Evolutionary conservation across 257 asterid species (phyloP), one percentile per base, ranked within the genome.

Genomic region (Lantana camara): DNA sequence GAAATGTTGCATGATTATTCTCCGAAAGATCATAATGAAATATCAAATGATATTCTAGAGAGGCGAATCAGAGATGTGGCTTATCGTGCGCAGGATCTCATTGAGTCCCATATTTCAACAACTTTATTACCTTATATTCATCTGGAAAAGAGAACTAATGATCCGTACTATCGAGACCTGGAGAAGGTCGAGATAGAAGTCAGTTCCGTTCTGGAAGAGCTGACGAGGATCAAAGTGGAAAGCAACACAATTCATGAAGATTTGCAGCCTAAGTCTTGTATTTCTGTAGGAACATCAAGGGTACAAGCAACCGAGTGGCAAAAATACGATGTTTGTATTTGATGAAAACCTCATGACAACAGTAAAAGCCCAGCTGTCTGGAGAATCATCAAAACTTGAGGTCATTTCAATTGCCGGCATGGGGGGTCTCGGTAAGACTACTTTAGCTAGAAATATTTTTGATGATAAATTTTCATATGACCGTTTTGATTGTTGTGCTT

Each of bases 401-500:
- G 7, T 46, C 57, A 12, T 62, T 12, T 27, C 68, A 23, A 14
- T 47, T 19, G 47, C n/a, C 22, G 57, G 68, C 1, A 47, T 62
- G 68, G 68, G 68, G 12, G 66, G 66, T 13, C 23, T 60, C 3
- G 55, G 66, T 7, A 60, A 60, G 29, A 42, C 67, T 34, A 62
- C 68, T 62, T 9, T 62, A 7, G 68, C 68, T 0, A 30, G 19
- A 62, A 16, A 32, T 27, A 3, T 62, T 11, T 62, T 15, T 19
- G 47, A 46, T 17, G 68, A 62, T 62, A 13, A 9, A 6, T 5
- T 27, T 27, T 2, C 5, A 27, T 2, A 27, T 2, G 32, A 46
- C 16, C 56, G 11, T 13, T 62, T 47, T 47, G 21, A 62, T 10
- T 24, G 9, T 2, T 45, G 13, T 17, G 57, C 32, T 17, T 62